Conservation (phyloP, 495 filamentous ascomycete genomes). For the Aspergillus panamensis region DNA sequence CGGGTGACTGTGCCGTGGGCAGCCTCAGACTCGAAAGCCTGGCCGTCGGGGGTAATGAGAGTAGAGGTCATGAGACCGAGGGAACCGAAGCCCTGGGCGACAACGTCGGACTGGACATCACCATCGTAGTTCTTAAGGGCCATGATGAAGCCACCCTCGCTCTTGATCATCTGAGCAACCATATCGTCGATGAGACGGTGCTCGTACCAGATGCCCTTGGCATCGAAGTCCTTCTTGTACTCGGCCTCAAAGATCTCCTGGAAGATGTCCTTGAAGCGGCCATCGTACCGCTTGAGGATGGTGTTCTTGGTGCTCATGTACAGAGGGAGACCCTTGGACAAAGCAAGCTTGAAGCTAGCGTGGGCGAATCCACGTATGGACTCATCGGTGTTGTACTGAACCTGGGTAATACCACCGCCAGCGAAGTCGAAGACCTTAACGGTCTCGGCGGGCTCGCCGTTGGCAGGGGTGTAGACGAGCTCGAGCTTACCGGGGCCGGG, state of each 20-base stretch:
- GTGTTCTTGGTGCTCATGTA: constrained; percentile 99
- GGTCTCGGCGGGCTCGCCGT: constrained; percentile 76
- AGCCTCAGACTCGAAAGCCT: constrained; percentile 95
- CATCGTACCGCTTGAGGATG: constrained; percentile 98
- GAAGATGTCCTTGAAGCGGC: constrained; percentile 98
- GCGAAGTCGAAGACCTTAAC: constrained; percentile 90
- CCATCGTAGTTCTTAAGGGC: constrained; percentile 99
- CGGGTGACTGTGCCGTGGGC: constrained; percentile 98
- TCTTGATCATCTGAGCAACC: constrained; percentile 99
- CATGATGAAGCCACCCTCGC: constrained; percentile 90
- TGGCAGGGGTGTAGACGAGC: constrained; percentile 87
- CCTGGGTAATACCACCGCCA: constrained; percentile 83
- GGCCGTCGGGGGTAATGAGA: constrained; percentile 90
- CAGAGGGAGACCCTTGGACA: constrained; percentile 79
- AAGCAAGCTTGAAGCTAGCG: constrained; percentile 89
- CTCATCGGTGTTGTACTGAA: constrained; percentile 97
- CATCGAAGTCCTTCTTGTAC: constrained; percentile 86
- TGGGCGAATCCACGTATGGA: constrained; percentile 93
- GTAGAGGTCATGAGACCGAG: constrained; percentile 98
- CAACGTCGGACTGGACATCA: constrained; percentile 96
- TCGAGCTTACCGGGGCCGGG: constrained; percentile 78
- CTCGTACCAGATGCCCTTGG: constrained; percentile 96
- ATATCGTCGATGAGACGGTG: constrained; percentile 99
- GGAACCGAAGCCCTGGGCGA: constrained; percentile 97
- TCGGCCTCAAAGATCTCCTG: constrained; percentile 87